Evolutionary conservation across 768 basidiomycete genomes (phyloP).

Genomic region (Dioszegia aurantiaca): DNA sequence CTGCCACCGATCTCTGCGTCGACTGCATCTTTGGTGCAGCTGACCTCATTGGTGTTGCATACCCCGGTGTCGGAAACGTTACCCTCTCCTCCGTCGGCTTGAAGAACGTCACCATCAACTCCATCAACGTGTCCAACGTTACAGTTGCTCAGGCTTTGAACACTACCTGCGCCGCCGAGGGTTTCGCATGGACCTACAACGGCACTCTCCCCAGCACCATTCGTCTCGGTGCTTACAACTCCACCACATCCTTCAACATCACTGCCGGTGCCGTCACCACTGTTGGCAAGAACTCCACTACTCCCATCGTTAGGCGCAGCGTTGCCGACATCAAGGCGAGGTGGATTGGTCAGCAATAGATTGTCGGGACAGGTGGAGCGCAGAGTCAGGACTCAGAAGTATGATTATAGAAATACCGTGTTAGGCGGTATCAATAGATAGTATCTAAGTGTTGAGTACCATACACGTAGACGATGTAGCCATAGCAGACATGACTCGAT

Average conservation of each 20-base stretch:
- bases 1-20: constrained; percentile 34
- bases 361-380: no score
- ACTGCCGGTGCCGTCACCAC: constrained; percentile 26
- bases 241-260: constrained; percentile 32
- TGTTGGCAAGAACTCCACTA: constrained; percentile 14
- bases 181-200: constrained; percentile 23
- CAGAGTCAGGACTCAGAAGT: background rate
- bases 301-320: constrained; percentile 11
- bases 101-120: constrained; percentile 29
- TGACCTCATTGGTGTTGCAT: constrained; percentile 37
- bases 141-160: constrained; percentile 31
- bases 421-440: background rate
- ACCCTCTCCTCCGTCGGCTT: constrained; percentile 9
- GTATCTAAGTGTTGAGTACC: background rate
- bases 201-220: constrained; percentile 45
- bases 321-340: constrained; percentile 21
- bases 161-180: constrained; percentile 29
- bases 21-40: constrained; percentile 48
- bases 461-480: background rate
- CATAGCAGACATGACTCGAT: no score
- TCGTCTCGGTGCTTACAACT: constrained; percentile 42
- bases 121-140: constrained; percentile 21
- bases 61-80: constrained; percentile 33
- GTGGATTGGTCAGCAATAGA: constrained; percentile 26
- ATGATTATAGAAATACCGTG: constrained; percentile 3